phyloP scores from a whole-genome alignment of 2,329 filamentous ascomycete genomes.

The Diplodia seriata region DNA sequence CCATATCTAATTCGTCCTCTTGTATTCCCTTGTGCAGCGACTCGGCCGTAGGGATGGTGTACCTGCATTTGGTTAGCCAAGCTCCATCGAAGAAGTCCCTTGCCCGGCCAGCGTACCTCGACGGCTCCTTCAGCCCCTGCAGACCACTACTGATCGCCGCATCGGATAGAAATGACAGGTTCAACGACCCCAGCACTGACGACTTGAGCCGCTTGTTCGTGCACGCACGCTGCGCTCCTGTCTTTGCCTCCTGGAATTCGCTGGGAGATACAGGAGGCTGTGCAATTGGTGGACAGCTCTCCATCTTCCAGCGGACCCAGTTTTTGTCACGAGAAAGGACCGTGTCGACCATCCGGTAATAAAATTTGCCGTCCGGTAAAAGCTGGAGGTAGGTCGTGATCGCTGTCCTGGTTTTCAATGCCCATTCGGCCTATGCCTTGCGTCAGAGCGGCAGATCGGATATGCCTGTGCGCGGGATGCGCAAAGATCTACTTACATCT shows the following conservation, averaged over 20 bases:
- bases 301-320: conserved; percentile 98
- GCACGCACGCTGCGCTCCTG: conserved; percentile 69
- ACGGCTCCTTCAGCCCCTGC: conserved; percentile 70
- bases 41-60: conserved; percentile 71
- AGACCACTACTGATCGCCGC: conserved; percentile 67
- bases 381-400: conserved; percentile 85
- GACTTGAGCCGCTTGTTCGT: conserved; percentile 71
- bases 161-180: conserved; percentile 79
- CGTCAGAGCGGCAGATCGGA: conserved; percentile 22
- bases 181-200: conserved; percentile 73
- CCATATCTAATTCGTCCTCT: conserved; percentile 83
- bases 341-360: conserved; percentile 95
- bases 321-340: conserved; percentile 96
- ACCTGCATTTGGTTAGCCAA: conserved; percentile 58
- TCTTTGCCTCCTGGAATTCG: conserved; percentile 73
- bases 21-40: conserved; percentile 76
- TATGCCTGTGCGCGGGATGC: conserved; percentile 27
- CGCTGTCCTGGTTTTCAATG: conserved; percentile 73
- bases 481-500: conserved; percentile 66
- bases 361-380: conserved; percentile 85
- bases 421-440: conserved; percentile 76
- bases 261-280: conserved; percentile 72
- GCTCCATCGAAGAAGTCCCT: conserved; percentile 12
- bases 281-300: conserved; percentile 88
- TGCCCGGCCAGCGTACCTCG: conserved; percentile 52